These are phyloP conservation scores for Cryptosporidium sp. DNA, from an alignment of 169 alveolate genomes.

Conservation along the genomic window DNA sequence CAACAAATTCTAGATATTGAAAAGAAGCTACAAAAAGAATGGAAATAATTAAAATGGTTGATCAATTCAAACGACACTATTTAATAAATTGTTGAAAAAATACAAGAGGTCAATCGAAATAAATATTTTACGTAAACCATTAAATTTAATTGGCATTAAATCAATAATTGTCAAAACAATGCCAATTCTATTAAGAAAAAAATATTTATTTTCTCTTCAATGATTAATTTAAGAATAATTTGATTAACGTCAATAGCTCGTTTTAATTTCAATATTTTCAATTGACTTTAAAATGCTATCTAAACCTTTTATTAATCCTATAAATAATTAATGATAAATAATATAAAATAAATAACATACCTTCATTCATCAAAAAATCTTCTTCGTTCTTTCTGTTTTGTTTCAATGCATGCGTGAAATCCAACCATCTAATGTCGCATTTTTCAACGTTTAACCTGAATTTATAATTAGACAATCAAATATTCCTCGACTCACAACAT, in stretches of 20 bases:
- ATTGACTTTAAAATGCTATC: slow-evolving; percentile 12
- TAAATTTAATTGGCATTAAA: neutral
- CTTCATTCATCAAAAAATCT: slow-evolving; percentile 18
- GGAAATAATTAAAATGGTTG: too few species aligned
- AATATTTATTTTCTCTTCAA: neutral
- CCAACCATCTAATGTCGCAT: slow-evolving; percentile 66
- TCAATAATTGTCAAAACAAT: too few species aligned
- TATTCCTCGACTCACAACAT: neutral
- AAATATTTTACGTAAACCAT: too few species aligned
- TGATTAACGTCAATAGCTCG: neutral
- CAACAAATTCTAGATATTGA: too few species aligned
- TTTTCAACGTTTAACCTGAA: slow-evolving; percentile 35
- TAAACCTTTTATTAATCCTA: slow-evolving; percentile 31
- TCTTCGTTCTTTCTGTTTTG: neutral
- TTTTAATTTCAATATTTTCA: slow-evolving; percentile 6
- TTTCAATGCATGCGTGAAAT: slow-evolving; percentile 62
- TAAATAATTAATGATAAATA: neutral
- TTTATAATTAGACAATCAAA: neutral
- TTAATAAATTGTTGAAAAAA: too few species aligned
- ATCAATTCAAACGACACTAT: too few species aligned
- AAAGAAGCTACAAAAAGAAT: too few species aligned
- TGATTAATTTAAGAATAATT: neutral
- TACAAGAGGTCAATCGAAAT: too few species aligned
- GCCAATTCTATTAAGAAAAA: too few species aligned
- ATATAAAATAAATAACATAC: neutral